Percentiles rank a stretch among this genome's conserved stretches.
These are phyloP conservation scores for Gracilaria domingensis DNA, from an alignment of 23 red algal species.

Conservation along the genomic window DNA sequence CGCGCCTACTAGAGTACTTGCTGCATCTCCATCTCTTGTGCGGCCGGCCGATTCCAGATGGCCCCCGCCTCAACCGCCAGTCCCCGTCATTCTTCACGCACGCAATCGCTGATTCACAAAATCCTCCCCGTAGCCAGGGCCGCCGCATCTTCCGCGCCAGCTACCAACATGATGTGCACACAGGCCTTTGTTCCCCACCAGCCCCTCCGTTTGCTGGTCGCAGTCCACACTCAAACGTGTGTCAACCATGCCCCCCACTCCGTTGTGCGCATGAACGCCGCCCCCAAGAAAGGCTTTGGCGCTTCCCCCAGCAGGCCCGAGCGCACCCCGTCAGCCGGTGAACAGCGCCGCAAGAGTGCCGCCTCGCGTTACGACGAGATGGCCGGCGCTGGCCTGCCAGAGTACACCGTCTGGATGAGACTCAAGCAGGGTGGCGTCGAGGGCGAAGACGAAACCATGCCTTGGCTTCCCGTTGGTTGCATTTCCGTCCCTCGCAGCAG, in stretches of 20 bases:
- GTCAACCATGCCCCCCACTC: no score
- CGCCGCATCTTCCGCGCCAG: background rate
- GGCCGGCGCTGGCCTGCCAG: constrained; percentile 76
- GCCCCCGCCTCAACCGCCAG: background rate
- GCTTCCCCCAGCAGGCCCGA: constrained; percentile 35
- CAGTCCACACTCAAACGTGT: background rate
- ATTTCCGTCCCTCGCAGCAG: constrained; percentile 75
- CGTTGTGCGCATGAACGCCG: constrained; percentile 7
- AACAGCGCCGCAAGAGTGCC: constrained; percentile 64
- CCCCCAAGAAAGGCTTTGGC: constrained; percentile 62
- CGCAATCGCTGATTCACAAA: background rate
- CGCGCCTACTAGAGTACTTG: no score
- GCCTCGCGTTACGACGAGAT: constrained; percentile 77
- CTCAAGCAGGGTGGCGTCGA: constrained; percentile 46
- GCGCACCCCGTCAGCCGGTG: constrained; percentile 42
- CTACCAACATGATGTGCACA: background rate
- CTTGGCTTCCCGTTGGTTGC: constrained; percentile 79
- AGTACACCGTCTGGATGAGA: constrained; percentile 86
- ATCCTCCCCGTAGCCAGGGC: background rate
- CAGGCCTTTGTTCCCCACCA: background rate
- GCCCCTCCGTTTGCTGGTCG: background rate
- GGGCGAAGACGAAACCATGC: constrained; percentile 63
- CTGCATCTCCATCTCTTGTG: background rate
- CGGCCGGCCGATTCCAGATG: background rate
- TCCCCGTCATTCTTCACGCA: background rate